A percentile compares a stretch with the other conserved stretches of the same genome.
Evolutionary conservation across 495 filamentous ascomycete genomes (phyloP).

Genomic region (Penicillium maclennaniae): DNA sequence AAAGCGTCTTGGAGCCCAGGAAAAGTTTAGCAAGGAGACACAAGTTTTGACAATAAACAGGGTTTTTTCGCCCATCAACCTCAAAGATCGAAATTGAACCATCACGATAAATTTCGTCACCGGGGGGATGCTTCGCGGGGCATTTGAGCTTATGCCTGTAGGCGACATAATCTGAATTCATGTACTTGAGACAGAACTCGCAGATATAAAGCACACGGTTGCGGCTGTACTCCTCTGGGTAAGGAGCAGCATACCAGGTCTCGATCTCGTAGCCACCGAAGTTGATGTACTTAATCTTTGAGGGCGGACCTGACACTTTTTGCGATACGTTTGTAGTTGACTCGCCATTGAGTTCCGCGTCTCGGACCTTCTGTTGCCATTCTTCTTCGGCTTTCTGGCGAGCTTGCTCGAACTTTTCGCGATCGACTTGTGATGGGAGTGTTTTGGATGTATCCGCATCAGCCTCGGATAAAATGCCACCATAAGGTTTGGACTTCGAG

Average conservation of each 20-base stretch:
- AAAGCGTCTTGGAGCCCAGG: constrained; percentile 93
- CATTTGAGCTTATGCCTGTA: constrained; percentile 99
- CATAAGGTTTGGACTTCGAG: constrained; percentile 87
- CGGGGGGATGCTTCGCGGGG: constrained; percentile 90
- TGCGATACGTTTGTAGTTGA: constrained; percentile 45
- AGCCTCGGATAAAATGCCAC: constrained; percentile 81
- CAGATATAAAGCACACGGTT: constrained; percentile 96
- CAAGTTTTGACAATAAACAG: constrained; percentile 95
- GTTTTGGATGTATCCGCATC: constrained; percentile 91
- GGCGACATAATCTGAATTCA: constrained; percentile 97
- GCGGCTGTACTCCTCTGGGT: constrained; percentile 95
- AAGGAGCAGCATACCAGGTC: constrained; percentile 99
- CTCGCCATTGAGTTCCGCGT: constrained; percentile 46
- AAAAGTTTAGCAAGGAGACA: constrained; percentile 96
- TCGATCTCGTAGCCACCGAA: constrained; percentile 97
- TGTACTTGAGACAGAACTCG: constrained; percentile 98
- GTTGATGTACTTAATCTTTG: constrained; percentile 97
- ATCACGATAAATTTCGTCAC: constrained; percentile 97
- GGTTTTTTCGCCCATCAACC: constrained; percentile 94
- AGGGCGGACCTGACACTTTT: constrained; percentile 80
- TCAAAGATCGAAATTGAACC: constrained; percentile 92
- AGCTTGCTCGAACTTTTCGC: constrained; percentile 80
- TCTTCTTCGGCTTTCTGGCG: constrained; percentile 86
- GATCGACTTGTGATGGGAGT: constrained; percentile 71
- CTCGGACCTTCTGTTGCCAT: constrained; percentile 65